Evolutionary conservation across 495 filamentous ascomycete species (phyloP), one percentile per base, ranked within the genome.

Genomic region (Aspergillus affinis): DNA sequence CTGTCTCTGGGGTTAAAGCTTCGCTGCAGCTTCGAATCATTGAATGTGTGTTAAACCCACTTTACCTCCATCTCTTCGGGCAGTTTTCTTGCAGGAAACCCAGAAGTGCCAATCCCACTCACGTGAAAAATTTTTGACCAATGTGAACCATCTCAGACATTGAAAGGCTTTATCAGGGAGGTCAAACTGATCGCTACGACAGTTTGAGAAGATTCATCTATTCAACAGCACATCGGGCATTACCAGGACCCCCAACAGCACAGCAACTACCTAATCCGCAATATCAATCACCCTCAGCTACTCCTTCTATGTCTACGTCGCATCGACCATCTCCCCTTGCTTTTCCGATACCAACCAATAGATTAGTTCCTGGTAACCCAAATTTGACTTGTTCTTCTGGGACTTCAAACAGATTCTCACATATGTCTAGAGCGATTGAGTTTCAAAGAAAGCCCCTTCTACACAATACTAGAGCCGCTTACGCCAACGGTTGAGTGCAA

Each of bases 361-460:
- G 74, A 65, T 61, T 74, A 70, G 53, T 73, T 73, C 61, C 62
- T 52, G 72, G 78, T 69, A 65, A 49, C 17, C 8, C 70, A 51
- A 52, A 66, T 51, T 18, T 62, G 44, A 48, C 49, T 41, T 55
- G 8, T 12, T 36, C 29, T 23, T 27, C 48, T 29, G 32, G 36
- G 30, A 27, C 26, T 6, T 48, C 27, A 30, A 19, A 30, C 47
- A 53, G 29, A 60, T 32, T 47, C 69, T 73, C 8, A 77, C 52
- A 32, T 13, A 27, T 46, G 44, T 60, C 20, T 61, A 81, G 78
- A 72, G 48, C 69, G 65, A 41, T 65, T 80, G 17, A 60, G 54
- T 30, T 95, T 91, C 72, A 93, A 91, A 65, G 76, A 86, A 7
- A 93, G 88, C 57, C 90, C 91, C 2, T 95, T 93, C 67, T 94